Evolutionary conservation across 75 land plant species (phyloP).

Genomic region (Pinus albicaulis): DNA sequence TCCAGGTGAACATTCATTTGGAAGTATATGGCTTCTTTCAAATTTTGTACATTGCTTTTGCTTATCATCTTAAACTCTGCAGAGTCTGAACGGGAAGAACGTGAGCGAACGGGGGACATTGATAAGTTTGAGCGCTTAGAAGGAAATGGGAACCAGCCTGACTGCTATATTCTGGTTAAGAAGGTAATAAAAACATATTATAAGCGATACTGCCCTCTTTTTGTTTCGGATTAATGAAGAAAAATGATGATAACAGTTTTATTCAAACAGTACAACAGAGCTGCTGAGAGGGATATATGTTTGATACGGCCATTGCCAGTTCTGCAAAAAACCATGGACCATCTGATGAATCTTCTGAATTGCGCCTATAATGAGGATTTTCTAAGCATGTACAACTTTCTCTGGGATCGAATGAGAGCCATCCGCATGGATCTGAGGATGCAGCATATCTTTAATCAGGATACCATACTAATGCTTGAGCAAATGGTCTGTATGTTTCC

Average conservation of each 20-base stretch:
- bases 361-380: conserved; percentile 71
- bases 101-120: conserved; percentile 96
- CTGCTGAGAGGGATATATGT: conserved; percentile 76
- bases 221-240: too few species aligned
- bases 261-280: conserved; percentile 79
- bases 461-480: conserved; percentile 86
- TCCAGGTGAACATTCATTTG: conserved; percentile 51
- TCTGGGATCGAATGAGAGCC: conserved; percentile 99
- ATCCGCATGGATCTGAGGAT: conserved; percentile 95
- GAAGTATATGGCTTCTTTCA: too few species aligned
- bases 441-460: conserved; percentile 88
- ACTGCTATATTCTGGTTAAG: conserved; percentile 66
- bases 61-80: conserved; percentile 4
- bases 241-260: too few species aligned
- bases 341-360: conserved; percentile 67
- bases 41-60: too few species aligned
- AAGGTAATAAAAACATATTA: conserved; percentile 6
- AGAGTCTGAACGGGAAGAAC: conserved; percentile 88
- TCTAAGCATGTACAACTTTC: conserved; percentile 77
- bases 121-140: conserved; percentile 86
- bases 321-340: conserved; percentile 71
- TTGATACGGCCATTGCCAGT: conserved; percentile 92
- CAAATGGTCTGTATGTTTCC: conserved; percentile 67
- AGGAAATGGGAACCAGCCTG: conserved; percentile 92
- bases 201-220: too few species aligned